Evolutionary conservation across 352 stramenopile species (phyloP).

Genomic region (Globisporangium cederbergense): DNA sequence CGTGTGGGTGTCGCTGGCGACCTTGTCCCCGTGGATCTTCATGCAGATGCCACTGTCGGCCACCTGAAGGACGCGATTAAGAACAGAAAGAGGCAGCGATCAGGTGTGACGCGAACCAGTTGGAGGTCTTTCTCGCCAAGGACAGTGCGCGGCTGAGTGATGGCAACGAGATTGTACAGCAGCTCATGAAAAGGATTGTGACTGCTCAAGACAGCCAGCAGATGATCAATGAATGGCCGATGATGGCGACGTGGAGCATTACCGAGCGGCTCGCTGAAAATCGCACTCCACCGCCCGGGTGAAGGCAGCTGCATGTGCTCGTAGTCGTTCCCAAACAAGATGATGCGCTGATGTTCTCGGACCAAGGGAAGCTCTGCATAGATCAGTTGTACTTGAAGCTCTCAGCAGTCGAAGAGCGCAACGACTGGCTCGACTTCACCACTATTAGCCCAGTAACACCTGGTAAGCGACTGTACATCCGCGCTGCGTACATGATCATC

Average conservation of each 20-base stretch:
- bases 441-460: not conserved
- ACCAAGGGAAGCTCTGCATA: not conserved
- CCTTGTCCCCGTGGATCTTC: constrained; percentile 23
- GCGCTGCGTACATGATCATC: not conserved
- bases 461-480: not conserved
- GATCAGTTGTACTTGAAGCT: not conserved
- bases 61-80: constrained; percentile 31
- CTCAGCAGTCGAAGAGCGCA: not conserved
- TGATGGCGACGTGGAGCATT: not conserved
- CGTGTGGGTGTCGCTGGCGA: constrained; percentile 18
- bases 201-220: not conserved
- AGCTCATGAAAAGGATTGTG: not conserved
- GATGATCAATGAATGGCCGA: not conserved
- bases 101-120: constrained; percentile 10
- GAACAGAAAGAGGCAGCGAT: constrained; percentile 12
- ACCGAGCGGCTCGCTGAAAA: not conserved
- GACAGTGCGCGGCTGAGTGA: constrained; percentile 18
- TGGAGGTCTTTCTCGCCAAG: constrained; percentile 31
- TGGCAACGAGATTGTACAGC: not conserved
- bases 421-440: not conserved
- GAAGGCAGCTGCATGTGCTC: not conserved
- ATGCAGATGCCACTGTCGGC: constrained; percentile 16
- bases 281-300: not conserved
- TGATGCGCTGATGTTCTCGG: too few species aligned
- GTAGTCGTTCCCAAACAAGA: not conserved